A percentile compares a stretch with the other conserved stretches of the same genome.
These are phyloP conservation scores for Talaromyces proteolyticus DNA, from an alignment of 495 filamentous ascomycete genomes.

Conservation along the genomic window DNA sequence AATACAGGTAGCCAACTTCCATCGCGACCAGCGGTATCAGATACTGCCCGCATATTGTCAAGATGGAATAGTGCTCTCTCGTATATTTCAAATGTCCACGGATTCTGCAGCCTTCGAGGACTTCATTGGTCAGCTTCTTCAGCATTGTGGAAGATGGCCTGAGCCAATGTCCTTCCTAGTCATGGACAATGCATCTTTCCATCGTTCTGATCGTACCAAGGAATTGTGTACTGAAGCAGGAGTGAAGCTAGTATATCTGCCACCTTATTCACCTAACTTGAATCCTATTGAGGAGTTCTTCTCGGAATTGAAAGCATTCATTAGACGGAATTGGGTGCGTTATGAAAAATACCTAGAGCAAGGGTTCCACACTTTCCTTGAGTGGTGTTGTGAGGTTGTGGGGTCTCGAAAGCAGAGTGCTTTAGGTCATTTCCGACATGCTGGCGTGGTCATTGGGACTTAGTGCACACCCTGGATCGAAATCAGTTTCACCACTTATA, in stretches of 20 bases:
- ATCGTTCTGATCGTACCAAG: constrained; percentile 19
- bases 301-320: constrained; percentile 16
- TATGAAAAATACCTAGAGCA: constrained; percentile 5
- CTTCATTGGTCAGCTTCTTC: constrained; percentile 31
- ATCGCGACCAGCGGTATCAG: constrained; percentile 24
- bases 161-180: constrained; percentile 30
- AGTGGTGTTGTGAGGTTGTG: constrained; percentile 3
- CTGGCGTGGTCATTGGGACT: constrained; percentile 1
- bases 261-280: constrained; percentile 12
- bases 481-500: too few relatives aligned
- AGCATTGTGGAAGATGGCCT: constrained; percentile 24
- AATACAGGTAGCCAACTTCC: constrained; percentile 18
- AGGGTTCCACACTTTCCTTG: constrained; percentile 5
- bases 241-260: constrained; percentile 20
- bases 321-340: constrained; percentile 8
- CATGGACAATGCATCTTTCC: too few relatives aligned
- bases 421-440: constrained; percentile 3
- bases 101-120: constrained; percentile 28
- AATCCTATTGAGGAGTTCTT: constrained; percentile 19
- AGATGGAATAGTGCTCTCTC: constrained; percentile 20
- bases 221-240: constrained; percentile 24
- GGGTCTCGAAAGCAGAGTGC: constrained; percentile 4
- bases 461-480: too few relatives aligned
- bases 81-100: constrained; percentile 26
- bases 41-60: constrained; percentile 30